These are phyloP conservation scores for Staphylotrichum longicolle DNA, from an alignment of 495 filamentous ascomycete species.

Conservation along the genomic window DNA sequence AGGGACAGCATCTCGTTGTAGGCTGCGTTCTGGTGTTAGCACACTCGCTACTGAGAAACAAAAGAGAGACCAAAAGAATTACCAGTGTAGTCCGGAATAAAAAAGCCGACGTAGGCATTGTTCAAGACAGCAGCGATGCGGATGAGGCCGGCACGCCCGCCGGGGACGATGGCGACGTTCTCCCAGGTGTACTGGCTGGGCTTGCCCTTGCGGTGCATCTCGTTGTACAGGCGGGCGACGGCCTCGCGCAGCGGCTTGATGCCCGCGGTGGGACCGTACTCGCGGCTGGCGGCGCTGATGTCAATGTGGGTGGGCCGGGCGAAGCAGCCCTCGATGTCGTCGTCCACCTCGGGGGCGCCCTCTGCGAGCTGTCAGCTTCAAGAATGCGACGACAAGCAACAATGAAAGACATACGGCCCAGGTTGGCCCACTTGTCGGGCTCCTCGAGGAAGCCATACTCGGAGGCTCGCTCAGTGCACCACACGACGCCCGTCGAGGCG, in stretches of 20 bases:
- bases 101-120: slow-evolving; percentile 87
- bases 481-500: slow-evolving; percentile 79
- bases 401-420: slow-evolving; percentile 56
- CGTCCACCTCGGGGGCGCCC: slow-evolving; percentile 88
- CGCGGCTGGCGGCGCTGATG: slow-evolving; percentile 69
- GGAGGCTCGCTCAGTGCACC: slow-evolving; percentile 78
- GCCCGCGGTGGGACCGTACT: slow-evolving; percentile 92
- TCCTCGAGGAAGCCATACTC: slow-evolving; percentile 81
- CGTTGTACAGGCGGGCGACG: slow-evolving; percentile 91
- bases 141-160: slow-evolving; percentile 88
- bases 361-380: slow-evolving; percentile 36
- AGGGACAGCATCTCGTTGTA: slow-evolving; percentile 96
- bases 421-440: slow-evolving; percentile 82
- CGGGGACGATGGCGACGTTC: slow-evolving; percentile 97
- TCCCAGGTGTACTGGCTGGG: slow-evolving; percentile 95
- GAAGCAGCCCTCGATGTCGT: slow-evolving; percentile 88
- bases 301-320: slow-evolving; percentile 79
- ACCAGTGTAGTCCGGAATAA: slow-evolving; percentile 67
- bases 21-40: slow-evolving; percentile 42
- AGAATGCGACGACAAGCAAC: not conserved
- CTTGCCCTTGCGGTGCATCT: slow-evolving; percentile 84
- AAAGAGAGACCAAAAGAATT: too few species aligned
- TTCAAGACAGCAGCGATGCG: slow-evolving; percentile 91
- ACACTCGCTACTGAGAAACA: not conserved
- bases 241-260: slow-evolving; percentile 88